Conservation (phyloP, 306 rosid species). For the Luffa aegyptiaca region DNA sequence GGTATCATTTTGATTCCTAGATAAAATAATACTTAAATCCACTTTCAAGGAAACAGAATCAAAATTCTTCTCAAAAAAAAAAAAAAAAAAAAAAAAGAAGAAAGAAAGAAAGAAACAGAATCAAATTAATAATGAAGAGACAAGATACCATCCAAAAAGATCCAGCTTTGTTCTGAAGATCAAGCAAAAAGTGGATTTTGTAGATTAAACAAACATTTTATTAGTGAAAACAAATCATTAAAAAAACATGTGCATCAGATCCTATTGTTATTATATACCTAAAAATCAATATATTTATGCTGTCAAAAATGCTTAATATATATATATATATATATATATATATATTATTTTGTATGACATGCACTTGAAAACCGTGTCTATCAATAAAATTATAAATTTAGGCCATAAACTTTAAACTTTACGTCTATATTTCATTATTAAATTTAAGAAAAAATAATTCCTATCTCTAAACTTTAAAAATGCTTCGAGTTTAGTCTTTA, state of each 20-base stretch:
- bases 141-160: not conserved
- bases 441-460: no score
- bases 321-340: no score
- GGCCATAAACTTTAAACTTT: no score
- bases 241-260: not conserved
- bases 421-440: no score
- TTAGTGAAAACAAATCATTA: not conserved
- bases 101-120: not conserved
- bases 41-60: not conserved
- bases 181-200: not conserved
- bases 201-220: not conserved
- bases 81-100: no score
- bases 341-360: no score
- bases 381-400: no score
- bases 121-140: not conserved
- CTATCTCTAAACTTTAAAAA: no score
- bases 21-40: not conserved
- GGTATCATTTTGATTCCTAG: no score
- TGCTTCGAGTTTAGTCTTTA: no score
- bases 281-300: not conserved
- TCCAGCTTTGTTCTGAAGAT: not conserved
- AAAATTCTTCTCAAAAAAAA: no score
- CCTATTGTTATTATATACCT: not conserved
- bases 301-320: not conserved
- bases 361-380: no score